These are phyloP conservation scores for Nematocida parisii DNA, from an alignment of 371 early-diverging fungal genomes.

Conservation along the genomic window DNA sequence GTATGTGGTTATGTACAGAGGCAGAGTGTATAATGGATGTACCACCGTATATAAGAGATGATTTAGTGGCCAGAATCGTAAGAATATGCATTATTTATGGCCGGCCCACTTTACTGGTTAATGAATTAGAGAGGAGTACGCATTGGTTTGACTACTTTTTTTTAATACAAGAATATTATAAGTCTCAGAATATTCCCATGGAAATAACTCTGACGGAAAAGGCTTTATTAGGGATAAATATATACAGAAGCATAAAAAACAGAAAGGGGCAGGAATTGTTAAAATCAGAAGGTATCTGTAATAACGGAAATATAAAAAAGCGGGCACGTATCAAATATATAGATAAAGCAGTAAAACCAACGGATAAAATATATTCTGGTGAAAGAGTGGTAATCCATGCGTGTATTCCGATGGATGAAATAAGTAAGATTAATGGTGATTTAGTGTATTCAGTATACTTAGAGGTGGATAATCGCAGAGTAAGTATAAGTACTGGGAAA, in stretches of 20 bases:
- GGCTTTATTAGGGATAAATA: background rate
- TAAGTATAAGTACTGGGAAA: background rate
- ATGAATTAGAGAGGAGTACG: background rate
- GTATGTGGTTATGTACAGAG: background rate
- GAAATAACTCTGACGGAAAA: background rate
- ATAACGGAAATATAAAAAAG: background rate
- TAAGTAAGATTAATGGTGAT: background rate
- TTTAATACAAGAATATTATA: background rate
- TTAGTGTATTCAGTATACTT: background rate
- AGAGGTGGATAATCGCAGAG: background rate
- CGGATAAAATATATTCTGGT: constrained; percentile 1
- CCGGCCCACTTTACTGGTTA: background rate
- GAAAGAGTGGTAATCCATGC: background rate
- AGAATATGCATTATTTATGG: background rate
- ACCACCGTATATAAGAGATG: background rate
- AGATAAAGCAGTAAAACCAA: background rate
- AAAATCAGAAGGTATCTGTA: background rate
- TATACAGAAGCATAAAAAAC: constrained; percentile 26
- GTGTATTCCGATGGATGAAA: background rate
- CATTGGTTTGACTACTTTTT: background rate
- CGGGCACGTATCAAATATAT: background rate
- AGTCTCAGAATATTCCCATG: background rate
- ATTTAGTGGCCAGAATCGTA: background rate
- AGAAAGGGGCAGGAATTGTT: background rate
- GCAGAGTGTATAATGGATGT: background rate